These are phyloP conservation scores for Wallacemonas sp. DNA, from an alignment of 208 protist species.

Conservation along the genomic window DNA sequence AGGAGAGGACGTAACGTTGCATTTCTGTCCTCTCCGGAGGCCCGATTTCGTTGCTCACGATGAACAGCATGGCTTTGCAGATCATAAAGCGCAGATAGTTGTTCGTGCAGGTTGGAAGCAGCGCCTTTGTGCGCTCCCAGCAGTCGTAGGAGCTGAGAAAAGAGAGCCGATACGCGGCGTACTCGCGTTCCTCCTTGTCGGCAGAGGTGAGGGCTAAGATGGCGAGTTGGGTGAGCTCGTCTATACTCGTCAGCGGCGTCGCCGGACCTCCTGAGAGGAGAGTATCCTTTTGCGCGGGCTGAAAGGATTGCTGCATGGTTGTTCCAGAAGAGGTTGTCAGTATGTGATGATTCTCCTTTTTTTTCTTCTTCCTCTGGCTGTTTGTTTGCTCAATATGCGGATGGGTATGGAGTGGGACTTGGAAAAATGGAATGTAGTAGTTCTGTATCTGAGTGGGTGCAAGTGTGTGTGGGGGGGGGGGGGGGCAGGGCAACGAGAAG, in stretches of 20 bases:
- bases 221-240: slow-evolving; percentile 37
- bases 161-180: slow-evolving; percentile 57
- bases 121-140: slow-evolving; percentile 61
- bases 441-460: slow-evolving; percentile 11
- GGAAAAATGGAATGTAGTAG: background rate
- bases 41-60: slow-evolving; percentile 87
- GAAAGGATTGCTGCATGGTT: no score
- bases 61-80: slow-evolving; percentile 78
- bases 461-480: background rate
- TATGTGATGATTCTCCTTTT: no score
- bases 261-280: slow-evolving; percentile 1
- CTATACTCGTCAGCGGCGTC: slow-evolving; percentile 24
- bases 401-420: no score
- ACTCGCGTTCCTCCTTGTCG: slow-evolving; percentile 53
- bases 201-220: slow-evolving; percentile 48
- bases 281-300: slow-evolving; percentile 13
- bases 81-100: slow-evolving; percentile 86
- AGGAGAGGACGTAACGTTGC: slow-evolving; percentile 60
- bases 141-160: slow-evolving; percentile 83
- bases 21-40: slow-evolving; percentile 75
- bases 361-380: no score
- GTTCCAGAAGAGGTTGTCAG: no score
- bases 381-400: no score
- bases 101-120: slow-evolving; percentile 49
- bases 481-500: background rate